Evolutionary conservation across 2,329 filamentous ascomycete genomes (phyloP).

Genomic region (Corynespora cassiicola): DNA sequence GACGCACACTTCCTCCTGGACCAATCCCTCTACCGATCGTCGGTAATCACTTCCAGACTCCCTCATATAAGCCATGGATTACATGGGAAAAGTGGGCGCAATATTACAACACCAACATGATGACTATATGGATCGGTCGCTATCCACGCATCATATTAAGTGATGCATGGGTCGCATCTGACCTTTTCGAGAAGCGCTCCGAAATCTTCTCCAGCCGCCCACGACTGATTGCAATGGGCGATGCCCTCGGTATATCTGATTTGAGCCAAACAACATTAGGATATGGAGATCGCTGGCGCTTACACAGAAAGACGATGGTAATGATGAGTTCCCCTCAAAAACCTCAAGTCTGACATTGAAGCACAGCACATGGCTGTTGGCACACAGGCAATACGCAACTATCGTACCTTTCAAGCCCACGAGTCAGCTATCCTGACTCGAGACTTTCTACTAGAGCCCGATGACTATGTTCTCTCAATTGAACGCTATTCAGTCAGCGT

Average conservation of each 20-base stretch:
- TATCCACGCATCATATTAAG: conserved; percentile 15
- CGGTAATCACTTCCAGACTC: conserved; percentile 18
- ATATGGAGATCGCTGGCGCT: conserved; percentile 21
- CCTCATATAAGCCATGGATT: conserved; percentile 15
- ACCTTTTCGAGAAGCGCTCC: conserved; percentile 41
- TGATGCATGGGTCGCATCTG: conserved; percentile 36
- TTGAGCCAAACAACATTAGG: conserved; percentile 17
- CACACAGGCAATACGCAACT: conserved; percentile 17
- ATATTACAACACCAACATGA: conserved; percentile 14
- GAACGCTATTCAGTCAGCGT: conserved; percentile 20
- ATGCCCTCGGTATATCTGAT: no score
- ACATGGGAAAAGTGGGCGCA: conserved; percentile 15
- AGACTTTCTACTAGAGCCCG: conserved; percentile 15
- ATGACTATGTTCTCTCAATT: conserved; percentile 14
- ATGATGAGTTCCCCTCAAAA: no score
- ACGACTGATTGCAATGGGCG: no score
- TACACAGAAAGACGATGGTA: conserved; percentile 19
- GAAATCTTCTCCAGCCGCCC: conserved; percentile 38
- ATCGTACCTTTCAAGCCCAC: conserved; percentile 17
- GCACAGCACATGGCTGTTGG: conserved; percentile 19
- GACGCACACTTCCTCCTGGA: conserved; percentile 7
- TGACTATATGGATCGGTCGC: conserved; percentile 17
- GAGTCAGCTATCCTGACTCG: conserved; percentile 18
- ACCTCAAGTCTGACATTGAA: conserved; percentile 6
- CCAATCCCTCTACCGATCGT: conserved; percentile 20